Conservation (phyloP, 2,329 filamentous ascomycete species). For the Davidsoniella eucalypti region DNA sequence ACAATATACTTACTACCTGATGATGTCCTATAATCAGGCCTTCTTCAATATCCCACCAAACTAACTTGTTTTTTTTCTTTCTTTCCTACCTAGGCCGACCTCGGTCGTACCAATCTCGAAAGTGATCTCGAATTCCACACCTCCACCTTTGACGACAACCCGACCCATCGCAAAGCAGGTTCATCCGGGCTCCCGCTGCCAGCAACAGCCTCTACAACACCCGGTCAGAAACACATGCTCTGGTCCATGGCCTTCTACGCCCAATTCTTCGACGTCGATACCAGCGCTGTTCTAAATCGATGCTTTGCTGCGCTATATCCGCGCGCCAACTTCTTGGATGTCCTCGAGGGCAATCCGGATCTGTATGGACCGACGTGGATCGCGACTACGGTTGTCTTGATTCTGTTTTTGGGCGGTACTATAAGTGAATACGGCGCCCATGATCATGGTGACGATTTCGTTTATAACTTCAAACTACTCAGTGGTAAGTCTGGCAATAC, state of each 20-base stretch:
- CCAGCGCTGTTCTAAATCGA: conserved; percentile 68
- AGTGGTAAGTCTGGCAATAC: conserved; percentile 42
- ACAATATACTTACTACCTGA: neutral
- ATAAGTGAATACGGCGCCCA: conserved; percentile 77
- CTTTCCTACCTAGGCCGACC: conserved; percentile 52
- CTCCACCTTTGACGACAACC: conserved; percentile 59
- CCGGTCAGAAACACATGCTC: conserved; percentile 60
- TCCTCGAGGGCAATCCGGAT: conserved; percentile 91
- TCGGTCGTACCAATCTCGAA: conserved; percentile 94
- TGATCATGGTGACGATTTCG: conserved; percentile 54
- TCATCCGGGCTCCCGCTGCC: conserved; percentile 37
- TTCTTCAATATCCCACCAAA: conserved; percentile 12
- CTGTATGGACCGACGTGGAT: conserved; percentile 98
- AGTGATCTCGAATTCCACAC: conserved; percentile 98
- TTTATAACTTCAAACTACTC: conserved; percentile 79
- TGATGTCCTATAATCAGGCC: neutral
- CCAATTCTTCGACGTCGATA: conserved; percentile 98
- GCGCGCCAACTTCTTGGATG: conserved; percentile 86
- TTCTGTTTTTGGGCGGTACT: conserved; percentile 86
- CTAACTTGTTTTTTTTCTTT: conserved; percentile 13
- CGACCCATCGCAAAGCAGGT: conserved; percentile 31
- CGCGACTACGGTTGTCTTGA: conserved; percentile 89
- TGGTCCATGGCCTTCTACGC: conserved; percentile 91
- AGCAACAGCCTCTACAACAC: conserved; percentile 30
- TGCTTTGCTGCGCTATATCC: conserved; percentile 84